Conservation (phyloP, 305 asterid species). For the Nicotiana rustica region DNA sequence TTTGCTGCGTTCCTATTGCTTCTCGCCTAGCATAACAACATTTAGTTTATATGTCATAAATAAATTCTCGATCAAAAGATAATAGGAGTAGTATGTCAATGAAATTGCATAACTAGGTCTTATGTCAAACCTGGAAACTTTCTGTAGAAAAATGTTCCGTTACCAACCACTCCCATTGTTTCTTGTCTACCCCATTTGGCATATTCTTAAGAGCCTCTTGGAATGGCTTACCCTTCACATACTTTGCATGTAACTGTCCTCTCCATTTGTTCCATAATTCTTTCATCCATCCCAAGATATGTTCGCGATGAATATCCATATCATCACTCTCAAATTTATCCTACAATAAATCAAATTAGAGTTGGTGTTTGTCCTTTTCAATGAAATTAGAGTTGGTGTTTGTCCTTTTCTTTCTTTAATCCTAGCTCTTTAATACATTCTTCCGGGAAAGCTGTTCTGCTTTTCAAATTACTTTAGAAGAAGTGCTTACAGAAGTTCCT, state of each 20-base stretch:
- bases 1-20: conserved; percentile 3
- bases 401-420: too few species aligned
- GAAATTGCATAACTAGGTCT: conserved; percentile 14
- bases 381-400: too few species aligned
- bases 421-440: too few species aligned
- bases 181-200: neutral
- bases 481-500: too few species aligned
- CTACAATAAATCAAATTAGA: conserved; percentile 5
- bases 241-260: conserved; percentile 14
- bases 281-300: conserved; percentile 15
- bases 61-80: neutral
- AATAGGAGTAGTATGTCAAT: neutral
- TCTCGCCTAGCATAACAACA: neutral
- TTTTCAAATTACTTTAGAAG: too few species aligned
- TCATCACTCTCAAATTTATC: conserved; percentile 29
- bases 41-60: neutral
- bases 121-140: conserved; percentile 24
- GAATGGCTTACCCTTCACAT: conserved; percentile 27
- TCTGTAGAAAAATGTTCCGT: conserved; percentile 26
- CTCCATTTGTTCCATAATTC: conserved; percentile 34
- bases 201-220: conserved; percentile 28
- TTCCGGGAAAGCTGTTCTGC: too few species aligned
- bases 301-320: neutral
- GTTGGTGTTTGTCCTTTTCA: too few species aligned
- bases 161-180: conserved; percentile 33